Percentiles rank a stretch among this genome's conserved stretches.
Evolutionary conservation across 768 basidiomycete genomes (phyloP).

Genomic region (Phallus indusiatus): DNA sequence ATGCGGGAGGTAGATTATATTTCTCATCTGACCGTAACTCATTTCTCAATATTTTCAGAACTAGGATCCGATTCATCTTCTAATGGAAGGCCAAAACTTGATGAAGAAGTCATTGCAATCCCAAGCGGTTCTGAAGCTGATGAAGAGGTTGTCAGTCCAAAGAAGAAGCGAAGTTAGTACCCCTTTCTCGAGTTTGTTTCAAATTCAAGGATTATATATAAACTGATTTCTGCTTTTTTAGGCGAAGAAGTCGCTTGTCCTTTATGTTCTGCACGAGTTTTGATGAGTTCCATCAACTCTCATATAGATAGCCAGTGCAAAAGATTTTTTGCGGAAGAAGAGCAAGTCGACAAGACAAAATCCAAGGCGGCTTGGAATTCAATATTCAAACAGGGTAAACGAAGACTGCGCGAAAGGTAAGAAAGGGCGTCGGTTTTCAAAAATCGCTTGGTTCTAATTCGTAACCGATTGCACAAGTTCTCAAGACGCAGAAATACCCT

Average conservation of each 20-base stretch:
- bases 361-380: conserved; percentile 34
- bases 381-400: conserved; percentile 16
- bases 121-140: conserved; percentile 4
- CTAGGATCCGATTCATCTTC: background rate
- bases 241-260: conserved; percentile 44
- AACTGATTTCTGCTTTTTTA: background rate
- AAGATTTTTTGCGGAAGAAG: conserved; percentile 17
- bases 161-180: conserved; percentile 25
- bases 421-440: conserved; percentile 16
- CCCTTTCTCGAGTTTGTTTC: background rate
- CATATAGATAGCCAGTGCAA: conserved; percentile 62
- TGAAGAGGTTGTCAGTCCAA: background rate
- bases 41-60: background rate
- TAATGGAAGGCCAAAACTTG: background rate
- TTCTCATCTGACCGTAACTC: too few species aligned
- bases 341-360: conserved; percentile 15
- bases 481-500: conserved; percentile 7
- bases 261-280: conserved; percentile 41
- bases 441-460: background rate
- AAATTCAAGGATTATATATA: too few species aligned
- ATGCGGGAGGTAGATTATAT: too few species aligned
- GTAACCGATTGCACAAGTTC: background rate
- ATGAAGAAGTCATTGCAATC: background rate
- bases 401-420: conserved; percentile 31
- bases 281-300: conserved; percentile 40